A percentile compares a stretch with the other conserved stretches of the same genome.
Evolutionary conservation across 306 rosid genomes (phyloP).

Genomic region (Urtica urens): DNA sequence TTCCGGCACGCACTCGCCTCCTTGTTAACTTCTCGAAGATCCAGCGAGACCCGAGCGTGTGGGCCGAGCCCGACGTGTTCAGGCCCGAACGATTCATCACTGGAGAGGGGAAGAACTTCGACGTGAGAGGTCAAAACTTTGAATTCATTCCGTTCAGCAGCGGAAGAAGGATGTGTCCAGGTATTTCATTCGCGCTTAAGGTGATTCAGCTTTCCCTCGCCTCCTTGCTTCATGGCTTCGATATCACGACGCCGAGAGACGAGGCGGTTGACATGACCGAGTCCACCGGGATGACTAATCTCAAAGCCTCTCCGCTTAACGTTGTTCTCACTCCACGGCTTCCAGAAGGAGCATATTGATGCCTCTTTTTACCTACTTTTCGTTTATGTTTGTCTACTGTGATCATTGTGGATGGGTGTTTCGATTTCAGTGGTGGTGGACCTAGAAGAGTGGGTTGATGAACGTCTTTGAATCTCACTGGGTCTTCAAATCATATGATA

Average conservation of each 20-base stretch:
- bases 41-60: slow-evolving; percentile 22
- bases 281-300: slow-evolving; percentile 3
- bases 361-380: no score
- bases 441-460: no score
- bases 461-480: no score
- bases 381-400: no score
- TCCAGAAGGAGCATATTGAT: not conserved
- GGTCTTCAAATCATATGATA: no score
- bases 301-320: slow-evolving; percentile 11
- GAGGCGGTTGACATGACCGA: slow-evolving; percentile 16
- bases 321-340: slow-evolving; percentile 15
- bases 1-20: slow-evolving; percentile 15
- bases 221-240: slow-evolving; percentile 11
- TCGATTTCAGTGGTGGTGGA: no score
- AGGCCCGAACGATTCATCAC: slow-evolving; percentile 21
- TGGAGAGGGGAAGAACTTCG: not conserved
- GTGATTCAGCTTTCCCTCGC: slow-evolving; percentile 17
- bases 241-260: not conserved
- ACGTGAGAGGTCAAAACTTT: slow-evolving; percentile 17
- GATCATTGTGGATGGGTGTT: no score
- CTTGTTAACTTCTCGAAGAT: slow-evolving; percentile 18
- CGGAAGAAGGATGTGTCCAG: slow-evolving; percentile 31
- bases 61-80: slow-evolving; percentile 22
- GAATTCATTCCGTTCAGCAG: slow-evolving; percentile 25
- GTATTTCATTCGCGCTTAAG: slow-evolving; percentile 12